Percentiles rank a stretch among this genome's conserved stretches.
phyloP scores from a whole-genome alignment of 176 grass and related monocot genomes.

The Oryza glaberrima region DNA sequence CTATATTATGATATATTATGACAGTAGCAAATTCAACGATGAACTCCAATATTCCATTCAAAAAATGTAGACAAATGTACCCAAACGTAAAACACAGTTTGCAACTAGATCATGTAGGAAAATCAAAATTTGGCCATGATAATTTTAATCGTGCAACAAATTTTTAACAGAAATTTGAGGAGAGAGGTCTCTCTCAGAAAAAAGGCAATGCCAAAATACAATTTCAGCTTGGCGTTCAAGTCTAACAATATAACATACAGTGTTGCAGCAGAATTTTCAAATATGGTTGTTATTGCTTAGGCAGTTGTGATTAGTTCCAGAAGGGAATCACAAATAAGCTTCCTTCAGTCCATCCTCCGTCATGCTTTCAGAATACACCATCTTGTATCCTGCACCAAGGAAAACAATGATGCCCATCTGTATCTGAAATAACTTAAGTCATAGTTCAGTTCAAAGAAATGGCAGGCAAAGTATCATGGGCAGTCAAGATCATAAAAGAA shows the following conservation, averaged over 20 bases:
- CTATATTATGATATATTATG: not conserved
- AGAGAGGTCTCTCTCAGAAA: not conserved
- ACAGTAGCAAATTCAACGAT: not conserved
- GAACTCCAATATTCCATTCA: not conserved
- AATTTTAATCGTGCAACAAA: not conserved
- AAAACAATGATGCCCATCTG: not conserved
- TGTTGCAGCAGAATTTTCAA: not conserved
- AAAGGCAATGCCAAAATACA: not conserved
- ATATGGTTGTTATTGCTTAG: not conserved
- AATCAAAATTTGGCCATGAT: not conserved
- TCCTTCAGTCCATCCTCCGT: not conserved
- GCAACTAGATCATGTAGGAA: not conserved
- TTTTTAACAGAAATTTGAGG: not conserved
- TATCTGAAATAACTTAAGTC: not conserved
- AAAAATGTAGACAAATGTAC: no score
- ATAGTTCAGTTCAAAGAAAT: slow-evolving; percentile 1
- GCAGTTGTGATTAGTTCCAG: not conserved
- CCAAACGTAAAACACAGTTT: not conserved
- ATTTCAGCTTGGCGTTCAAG: not conserved
- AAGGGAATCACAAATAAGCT: not conserved
- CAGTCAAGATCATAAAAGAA: not conserved
- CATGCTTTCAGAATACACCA: not conserved
- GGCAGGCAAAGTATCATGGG: no score
- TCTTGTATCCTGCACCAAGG: not conserved
- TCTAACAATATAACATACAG: not conserved